A percentile compares a stretch with the other conserved stretches of the same genome.
These are phyloP conservation scores for Ottelia alismoides DNA, from an alignment of 106 monocot genomes.

Conservation along the genomic window DNA sequence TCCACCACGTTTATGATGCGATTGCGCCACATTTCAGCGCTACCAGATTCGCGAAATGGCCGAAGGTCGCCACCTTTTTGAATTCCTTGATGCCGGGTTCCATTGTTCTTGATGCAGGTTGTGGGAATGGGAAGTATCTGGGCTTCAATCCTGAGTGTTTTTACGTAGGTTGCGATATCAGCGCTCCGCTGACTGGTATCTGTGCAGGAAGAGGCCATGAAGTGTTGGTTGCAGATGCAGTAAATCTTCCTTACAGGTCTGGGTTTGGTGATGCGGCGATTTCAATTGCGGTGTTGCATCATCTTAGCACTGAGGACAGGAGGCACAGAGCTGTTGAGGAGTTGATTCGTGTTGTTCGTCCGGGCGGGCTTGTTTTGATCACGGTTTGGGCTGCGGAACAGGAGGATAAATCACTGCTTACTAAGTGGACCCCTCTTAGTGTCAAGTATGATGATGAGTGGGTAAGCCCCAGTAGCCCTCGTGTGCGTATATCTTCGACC, in stretches of 20 bases:
- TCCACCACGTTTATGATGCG: constrained; percentile 87
- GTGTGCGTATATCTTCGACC: constrained; percentile 17
- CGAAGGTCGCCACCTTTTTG: constrained; percentile 83
- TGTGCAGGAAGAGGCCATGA: constrained; percentile 63
- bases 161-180: constrained; percentile 83
- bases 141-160: constrained; percentile 60
- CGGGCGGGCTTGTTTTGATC: constrained; percentile 71
- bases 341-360: constrained; percentile 55
- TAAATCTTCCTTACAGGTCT: constrained; percentile 63
- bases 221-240: constrained; percentile 91
- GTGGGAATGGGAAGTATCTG: constrained; percentile 94
- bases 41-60: constrained; percentile 91
- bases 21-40: constrained; percentile 97
- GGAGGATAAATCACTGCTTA: constrained; percentile 59
- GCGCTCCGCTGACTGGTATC: constrained; percentile 65
- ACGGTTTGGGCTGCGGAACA: constrained; percentile 97
- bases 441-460: constrained; percentile 80
- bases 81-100: constrained; percentile 58
- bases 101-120: constrained; percentile 75
- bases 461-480: constrained; percentile 35
- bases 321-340: constrained; percentile 87
- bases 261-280: constrained; percentile 84
- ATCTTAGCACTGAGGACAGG: constrained; percentile 80
- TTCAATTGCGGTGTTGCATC: constrained; percentile 92
- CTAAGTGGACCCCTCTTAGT: constrained; percentile 87